phyloP scores from a whole-genome alignment of 108 stramenopile species.

The Pseudonitzschia multiseries region DNA sequence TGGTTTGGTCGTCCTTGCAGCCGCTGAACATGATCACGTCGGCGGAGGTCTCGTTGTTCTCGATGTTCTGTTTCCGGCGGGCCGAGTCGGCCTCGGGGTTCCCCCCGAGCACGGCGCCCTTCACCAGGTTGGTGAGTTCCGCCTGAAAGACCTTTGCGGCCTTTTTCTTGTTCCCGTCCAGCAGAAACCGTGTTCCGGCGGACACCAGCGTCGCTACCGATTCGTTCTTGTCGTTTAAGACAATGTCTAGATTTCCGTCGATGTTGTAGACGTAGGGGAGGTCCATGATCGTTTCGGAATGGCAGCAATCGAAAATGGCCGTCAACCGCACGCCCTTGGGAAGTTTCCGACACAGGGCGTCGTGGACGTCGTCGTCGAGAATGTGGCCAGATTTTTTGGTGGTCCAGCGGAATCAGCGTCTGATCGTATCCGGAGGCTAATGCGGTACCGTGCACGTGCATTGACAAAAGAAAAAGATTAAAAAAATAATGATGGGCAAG shows the following conservation, averaged over 20 bases:
- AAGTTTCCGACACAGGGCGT: not conserved
- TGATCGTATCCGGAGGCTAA: conserved; percentile 73
- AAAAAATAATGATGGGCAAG: too few species aligned
- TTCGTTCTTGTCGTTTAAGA: conserved; percentile 35
- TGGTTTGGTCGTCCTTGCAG: conserved; percentile 68
- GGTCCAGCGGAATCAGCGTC: conserved; percentile 86
- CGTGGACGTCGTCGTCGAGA: conserved; percentile 18
- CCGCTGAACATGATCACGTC: conserved; percentile 57
- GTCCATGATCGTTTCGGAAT: conserved; percentile 76
- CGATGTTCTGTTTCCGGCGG: not conserved
- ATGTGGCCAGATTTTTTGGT: conserved; percentile 44
- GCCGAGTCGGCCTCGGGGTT: not conserved
- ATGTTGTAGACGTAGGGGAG: conserved; percentile 41
- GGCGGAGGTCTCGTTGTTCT: not conserved
- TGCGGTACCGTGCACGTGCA: too few species aligned
- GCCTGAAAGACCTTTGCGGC: not conserved
- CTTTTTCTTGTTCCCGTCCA: conserved; percentile 43
- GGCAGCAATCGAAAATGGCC: conserved; percentile 58
- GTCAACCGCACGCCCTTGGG: conserved; percentile 3
- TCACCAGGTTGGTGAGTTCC: conserved; percentile 1
- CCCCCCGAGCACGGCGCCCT: not conserved
- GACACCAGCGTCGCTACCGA: conserved; percentile 34
- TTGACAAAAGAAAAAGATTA: too few species aligned
- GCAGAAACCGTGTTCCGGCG: conserved; percentile 35
- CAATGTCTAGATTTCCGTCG: conserved; percentile 37